These are phyloP conservation scores for Pyrenula massariospora DNA, from an alignment of 495 filamentous ascomycete genomes.

Conservation along the genomic window DNA sequence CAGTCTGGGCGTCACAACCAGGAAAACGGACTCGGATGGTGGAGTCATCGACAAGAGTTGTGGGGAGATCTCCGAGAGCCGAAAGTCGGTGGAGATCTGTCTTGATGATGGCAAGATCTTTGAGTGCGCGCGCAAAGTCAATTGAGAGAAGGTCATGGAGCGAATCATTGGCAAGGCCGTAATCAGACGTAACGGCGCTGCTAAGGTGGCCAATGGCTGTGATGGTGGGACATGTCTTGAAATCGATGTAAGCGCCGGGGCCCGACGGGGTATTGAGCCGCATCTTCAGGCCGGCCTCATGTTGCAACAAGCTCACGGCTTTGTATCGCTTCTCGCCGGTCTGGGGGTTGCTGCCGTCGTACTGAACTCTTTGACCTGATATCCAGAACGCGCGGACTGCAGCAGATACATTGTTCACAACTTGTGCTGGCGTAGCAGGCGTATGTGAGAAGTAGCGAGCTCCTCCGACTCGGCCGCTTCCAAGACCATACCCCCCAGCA, in stretches of 20 bases:
- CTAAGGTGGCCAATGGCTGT: constrained; percentile 57
- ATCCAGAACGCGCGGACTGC: constrained; percentile 83
- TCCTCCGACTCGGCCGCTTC: constrained; percentile 56
- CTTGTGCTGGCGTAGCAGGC: constrained; percentile 72
- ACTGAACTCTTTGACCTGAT: constrained; percentile 75
- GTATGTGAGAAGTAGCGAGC: constrained; percentile 84
- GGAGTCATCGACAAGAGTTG: constrained; percentile 50
- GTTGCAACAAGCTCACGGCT: constrained; percentile 54
- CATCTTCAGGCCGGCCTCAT: constrained; percentile 54
- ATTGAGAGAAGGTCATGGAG: constrained; percentile 73
- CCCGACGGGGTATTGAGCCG: constrained; percentile 35
- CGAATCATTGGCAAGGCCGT: constrained; percentile 26
- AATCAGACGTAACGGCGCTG: constrained; percentile 17
- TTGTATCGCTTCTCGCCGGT: constrained; percentile 71
- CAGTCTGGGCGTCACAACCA: constrained; percentile 75
- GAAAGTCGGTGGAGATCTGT: constrained; percentile 71
- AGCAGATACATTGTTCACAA: constrained; percentile 86
- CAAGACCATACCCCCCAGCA: constrained; percentile 73
- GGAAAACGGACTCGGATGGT: constrained; percentile 76
- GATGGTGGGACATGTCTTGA: constrained; percentile 74
- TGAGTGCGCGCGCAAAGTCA: constrained; percentile 80
- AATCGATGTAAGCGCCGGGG: constrained; percentile 73
- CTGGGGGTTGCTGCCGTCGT: constrained; percentile 54
- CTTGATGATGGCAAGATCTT: constrained; percentile 68
- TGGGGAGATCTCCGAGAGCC: constrained; percentile 69